Conservation (phyloP, 805 yeast species). For the Kodamaea sagamina region DNA sequence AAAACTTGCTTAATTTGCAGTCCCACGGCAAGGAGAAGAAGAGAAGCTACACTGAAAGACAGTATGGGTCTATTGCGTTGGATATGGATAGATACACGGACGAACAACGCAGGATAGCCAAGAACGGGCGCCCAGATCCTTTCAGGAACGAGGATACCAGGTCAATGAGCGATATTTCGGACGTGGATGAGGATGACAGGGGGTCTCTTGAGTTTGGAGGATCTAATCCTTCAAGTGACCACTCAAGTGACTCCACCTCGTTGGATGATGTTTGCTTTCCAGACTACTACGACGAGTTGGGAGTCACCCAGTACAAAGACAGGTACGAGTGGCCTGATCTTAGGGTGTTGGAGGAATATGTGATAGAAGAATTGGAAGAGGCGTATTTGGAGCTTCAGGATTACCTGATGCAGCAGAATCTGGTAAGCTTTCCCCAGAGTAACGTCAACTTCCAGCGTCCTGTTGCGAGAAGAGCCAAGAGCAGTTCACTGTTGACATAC, state of each 20-base stretch:
- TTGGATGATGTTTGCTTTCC: conserved; percentile 93
- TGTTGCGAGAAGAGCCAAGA: conserved; percentile 1
- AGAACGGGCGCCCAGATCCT: conserved; percentile 13
- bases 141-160: conserved; percentile 8
- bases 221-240: conserved; percentile 66
- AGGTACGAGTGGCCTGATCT: conserved; percentile 81
- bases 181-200: conserved; percentile 19
- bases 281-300: conserved; percentile 51
- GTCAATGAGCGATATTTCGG: conserved; percentile 13
- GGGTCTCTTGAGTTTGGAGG: conserved; percentile 43
- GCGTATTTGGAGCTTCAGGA: conserved; percentile 26
- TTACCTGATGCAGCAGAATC: conserved; percentile 20
- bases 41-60: conserved; percentile 14
- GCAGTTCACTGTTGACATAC: conserved; percentile 4
- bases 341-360: conserved; percentile 70
- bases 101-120: conserved; percentile 30
- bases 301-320: conserved; percentile 26
- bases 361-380: conserved; percentile 60
- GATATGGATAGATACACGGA: conserved; percentile 43
- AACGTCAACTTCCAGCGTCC: conserved; percentile 34
- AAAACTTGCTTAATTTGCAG: conserved; percentile 24
- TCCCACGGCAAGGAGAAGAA: conserved; percentile 4
- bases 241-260: conserved; percentile 67
- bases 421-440: conserved; percentile 18
- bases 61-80: conserved; percentile 31